Base-by-base conservation (phyloP, 148 eudicot genomes). In the Rhododendron ovatum region DNA sequence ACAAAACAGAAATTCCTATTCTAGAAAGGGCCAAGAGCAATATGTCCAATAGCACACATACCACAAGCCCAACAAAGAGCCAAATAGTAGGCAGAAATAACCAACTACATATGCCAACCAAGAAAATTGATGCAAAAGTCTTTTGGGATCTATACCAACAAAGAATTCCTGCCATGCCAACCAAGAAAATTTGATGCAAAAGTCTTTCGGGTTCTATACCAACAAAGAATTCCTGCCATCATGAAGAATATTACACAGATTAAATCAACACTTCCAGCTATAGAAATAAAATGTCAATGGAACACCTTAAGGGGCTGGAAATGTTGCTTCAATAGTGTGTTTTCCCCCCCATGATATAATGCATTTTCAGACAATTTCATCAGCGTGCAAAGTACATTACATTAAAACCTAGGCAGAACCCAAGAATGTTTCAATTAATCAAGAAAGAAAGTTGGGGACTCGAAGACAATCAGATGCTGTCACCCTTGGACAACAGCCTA, bases 21-120 rank as follows among this genome's bases (percentile, higher is more conserved):
- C 76, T 12, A 71, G 76, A 71, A 30, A 35, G 76, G 76, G 76
- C 76, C 39, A 69, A 30, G 75, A 69, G 18, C 39, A 69, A 30
- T 30, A 9, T 30, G 18, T 30, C 20, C 37, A 71, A 4, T 30
- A 3, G 39, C 76, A 28, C 59, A 53, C 3, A 67, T 67, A 71
- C 76, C 76, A 71, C 76, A 71, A 71, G 76, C 76, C 76, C 76
- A 71, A 71, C 39, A 71, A 13, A 71, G 76, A 71, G 76, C 20
- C 76, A 6, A 12, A 30, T 71, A 30, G 37, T 1, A 71, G 76
- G 76, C 20, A 71, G 20, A 30, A 65, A 71, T 71, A 71, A 71
- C 18, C 76, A 67, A 1, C 76, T 14, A 11, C 74, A 71, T 71
- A n/a, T 30, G 17, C 76, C 18, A 71, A 71, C 12, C 39, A 71